Evolutionary conservation across 257 asterid species (phyloP).

Genomic region (Datura wrightii): DNA sequence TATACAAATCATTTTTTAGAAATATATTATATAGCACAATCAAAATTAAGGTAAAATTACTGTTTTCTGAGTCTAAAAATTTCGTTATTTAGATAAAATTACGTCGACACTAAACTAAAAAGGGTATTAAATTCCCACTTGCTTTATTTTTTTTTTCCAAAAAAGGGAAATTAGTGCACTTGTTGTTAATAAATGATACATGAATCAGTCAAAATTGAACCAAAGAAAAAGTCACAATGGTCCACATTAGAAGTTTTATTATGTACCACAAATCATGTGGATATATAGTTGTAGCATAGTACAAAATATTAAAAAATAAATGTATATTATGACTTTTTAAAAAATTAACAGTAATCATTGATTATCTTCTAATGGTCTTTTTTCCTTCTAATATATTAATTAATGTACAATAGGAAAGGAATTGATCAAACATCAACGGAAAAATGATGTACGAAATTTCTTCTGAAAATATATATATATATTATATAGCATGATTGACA

Average conservation of each 20-base stretch:
- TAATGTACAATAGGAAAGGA: neutral
- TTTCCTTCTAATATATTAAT: neutral
- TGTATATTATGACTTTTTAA: neutral
- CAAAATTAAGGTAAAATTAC: too few species aligned
- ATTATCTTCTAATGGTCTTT: neutral
- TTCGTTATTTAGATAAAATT: too few species aligned
- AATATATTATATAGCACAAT: too few species aligned
- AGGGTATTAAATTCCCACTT: too few species aligned
- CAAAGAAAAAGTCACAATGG: conserved; percentile 25
- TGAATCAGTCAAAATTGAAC: neutral
- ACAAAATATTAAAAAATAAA: neutral
- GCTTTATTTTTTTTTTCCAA: too few species aligned
- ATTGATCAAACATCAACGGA: neutral
- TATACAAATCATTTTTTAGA: neutral
- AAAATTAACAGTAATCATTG: neutral
- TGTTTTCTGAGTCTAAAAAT: neutral
- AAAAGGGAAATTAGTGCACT: too few species aligned
- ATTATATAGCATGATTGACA: neutral
- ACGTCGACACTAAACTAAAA: too few species aligned
- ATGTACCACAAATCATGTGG: neutral
- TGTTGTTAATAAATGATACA: neutral
- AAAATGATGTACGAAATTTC: neutral
- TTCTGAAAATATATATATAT: neutral
- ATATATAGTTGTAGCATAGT: neutral
- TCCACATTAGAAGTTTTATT: conserved; percentile 7